Percentiles rank a stretch among this genome's conserved stretches.
Evolutionary conservation across 2,329 filamentous ascomycete genomes (phyloP).

Genomic region (Penicillium sp.): DNA sequence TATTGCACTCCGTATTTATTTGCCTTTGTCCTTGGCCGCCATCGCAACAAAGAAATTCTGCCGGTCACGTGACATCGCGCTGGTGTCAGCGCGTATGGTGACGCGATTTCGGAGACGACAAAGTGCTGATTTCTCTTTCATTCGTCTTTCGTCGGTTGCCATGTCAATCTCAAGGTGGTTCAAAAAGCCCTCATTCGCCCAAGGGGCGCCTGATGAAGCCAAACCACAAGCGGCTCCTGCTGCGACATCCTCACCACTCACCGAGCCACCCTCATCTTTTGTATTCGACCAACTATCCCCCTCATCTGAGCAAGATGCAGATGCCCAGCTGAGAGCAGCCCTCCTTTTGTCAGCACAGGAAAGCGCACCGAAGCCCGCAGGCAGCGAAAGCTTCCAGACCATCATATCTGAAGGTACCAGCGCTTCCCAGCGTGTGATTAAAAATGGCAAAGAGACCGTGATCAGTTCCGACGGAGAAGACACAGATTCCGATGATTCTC

Average conservation of each 20-base stretch:
- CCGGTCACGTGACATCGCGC: conserved; percentile 13
- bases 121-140: not conserved
- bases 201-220: not conserved
- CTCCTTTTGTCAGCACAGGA: conserved; percentile 14
- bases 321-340: conserved; percentile 19
- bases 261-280: conserved; percentile 30
- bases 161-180: conserved; percentile 33
- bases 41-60: not conserved
- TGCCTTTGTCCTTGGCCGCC: not conserved
- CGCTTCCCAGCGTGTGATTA: conserved; percentile 57
- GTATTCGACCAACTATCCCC: conserved; percentile 25
- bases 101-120: not conserved
- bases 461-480: conserved; percentile 73
- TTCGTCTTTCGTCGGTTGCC: conserved; percentile 18
- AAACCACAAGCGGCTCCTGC: not conserved
- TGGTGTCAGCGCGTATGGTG: not conserved
- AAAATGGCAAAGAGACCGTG: conserved; percentile 56
- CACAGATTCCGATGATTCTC: conserved; percentile 57
- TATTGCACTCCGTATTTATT: no score
- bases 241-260: conserved; percentile 18
- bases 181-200: conserved; percentile 36
- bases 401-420: conserved; percentile 24
- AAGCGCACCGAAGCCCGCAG: not conserved
- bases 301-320: conserved; percentile 6
- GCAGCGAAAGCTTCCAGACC: conserved; percentile 22